These are phyloP conservation scores for Cutaneotrichosporon sp. DNA, from an alignment of 1,284 basidiomycete genomes.

Conservation along the genomic window DNA sequence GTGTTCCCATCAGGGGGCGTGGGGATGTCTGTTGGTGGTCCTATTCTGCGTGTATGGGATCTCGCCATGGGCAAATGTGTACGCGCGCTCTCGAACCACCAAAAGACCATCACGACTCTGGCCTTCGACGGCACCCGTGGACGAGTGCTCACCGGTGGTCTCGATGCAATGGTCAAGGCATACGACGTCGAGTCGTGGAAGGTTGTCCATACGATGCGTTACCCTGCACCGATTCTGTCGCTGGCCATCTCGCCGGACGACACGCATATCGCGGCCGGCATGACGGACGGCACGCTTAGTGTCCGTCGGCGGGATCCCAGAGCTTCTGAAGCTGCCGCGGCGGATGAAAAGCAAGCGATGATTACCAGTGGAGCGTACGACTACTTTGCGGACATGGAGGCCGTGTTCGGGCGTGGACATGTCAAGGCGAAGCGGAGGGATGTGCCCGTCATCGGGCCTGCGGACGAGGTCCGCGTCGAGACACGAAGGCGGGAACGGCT, in stretches of 20 bases:
- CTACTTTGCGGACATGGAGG: conserved; percentile 61
- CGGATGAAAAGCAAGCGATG: conserved; percentile 51
- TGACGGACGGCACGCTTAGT: conserved; percentile 94
- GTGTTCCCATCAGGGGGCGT: conserved; percentile 87
- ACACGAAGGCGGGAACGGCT: conserved; percentile 67
- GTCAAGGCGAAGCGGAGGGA: conserved; percentile 56
- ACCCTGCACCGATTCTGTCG: conserved; percentile 85
- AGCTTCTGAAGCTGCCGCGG: conserved; percentile 56
- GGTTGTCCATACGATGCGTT: conserved; percentile 98
- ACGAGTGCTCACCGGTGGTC: conserved; percentile 78
- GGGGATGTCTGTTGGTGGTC: conserved; percentile 81
- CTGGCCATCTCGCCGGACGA: conserved; percentile 95
- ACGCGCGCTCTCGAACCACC: conserved; percentile 89
- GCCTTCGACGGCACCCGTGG: conserved; percentile 64
- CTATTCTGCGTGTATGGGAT: conserved; percentile 94
- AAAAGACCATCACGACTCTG: conserved; percentile 91
- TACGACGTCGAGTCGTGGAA: conserved; percentile 93
- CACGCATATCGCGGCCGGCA: conserved; percentile 90
- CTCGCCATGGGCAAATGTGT: conserved; percentile 83
- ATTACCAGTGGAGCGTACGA: conserved; percentile 64
- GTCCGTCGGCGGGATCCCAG: conserved; percentile 77
- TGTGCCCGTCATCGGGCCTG: conserved; percentile 51
- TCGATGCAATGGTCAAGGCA: conserved; percentile 98
- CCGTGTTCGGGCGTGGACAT: conserved; percentile 58
- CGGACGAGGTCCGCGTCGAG: conserved; percentile 70